Conservation (phyloP, 2,329 filamentous ascomycete species). For the Dactylonectria macrodidyma region DNA sequence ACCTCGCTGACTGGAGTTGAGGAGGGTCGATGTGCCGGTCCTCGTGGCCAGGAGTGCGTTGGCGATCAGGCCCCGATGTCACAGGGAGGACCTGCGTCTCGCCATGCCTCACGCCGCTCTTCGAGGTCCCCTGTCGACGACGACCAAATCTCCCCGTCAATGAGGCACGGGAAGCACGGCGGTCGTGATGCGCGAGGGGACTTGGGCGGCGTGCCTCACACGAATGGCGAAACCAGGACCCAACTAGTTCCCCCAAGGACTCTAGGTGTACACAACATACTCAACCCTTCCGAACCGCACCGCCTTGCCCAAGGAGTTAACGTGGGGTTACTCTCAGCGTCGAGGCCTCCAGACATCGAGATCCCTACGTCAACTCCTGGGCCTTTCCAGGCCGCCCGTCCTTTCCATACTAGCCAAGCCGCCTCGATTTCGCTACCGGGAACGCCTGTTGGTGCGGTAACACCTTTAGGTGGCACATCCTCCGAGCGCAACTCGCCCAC, state of each 20-base stretch:
- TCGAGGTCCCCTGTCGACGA: conserved; percentile 61
- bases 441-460: conserved; percentile 49
- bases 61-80: conserved; percentile 76
- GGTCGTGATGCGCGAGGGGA: conserved; percentile 45
- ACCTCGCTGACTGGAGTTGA: conserved; percentile 38
- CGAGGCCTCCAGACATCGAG: conserved; percentile 40
- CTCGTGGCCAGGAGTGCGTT: conserved; percentile 64
- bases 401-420: conserved; percentile 47
- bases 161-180: conserved; percentile 40
- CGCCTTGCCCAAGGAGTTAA: conserved; percentile 37
- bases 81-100: conserved; percentile 71
- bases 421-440: conserved; percentile 52
- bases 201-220: conserved; percentile 37
- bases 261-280: conserved; percentile 56
- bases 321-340: conserved; percentile 26
- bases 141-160: conserved; percentile 46
- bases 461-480: conserved; percentile 47
- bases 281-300: conserved; percentile 55
- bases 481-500: conserved; percentile 53
- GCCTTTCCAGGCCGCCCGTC: conserved; percentile 42
- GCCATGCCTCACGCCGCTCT: conserved; percentile 67
- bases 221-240: conserved; percentile 42
- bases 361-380: conserved; percentile 39
- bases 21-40: conserved; percentile 71
- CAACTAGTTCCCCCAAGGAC: conserved; percentile 46